phyloP scores from a whole-genome alignment of 495 filamentous ascomycete species.

The Massariosphaeria phaeospora region DNA sequence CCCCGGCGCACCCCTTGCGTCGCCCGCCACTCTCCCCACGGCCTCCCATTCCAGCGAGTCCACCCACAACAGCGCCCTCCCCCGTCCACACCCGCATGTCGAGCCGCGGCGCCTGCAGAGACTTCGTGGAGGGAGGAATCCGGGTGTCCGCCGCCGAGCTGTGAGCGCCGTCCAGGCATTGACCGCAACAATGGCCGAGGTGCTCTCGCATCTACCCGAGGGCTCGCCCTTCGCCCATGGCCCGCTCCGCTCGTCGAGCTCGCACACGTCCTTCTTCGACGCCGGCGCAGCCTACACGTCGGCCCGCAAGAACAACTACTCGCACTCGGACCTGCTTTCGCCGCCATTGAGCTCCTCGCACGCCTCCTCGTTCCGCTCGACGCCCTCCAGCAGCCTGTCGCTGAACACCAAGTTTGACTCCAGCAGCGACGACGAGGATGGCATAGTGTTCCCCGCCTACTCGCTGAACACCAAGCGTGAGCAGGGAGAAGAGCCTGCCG shows the following conservation, averaged over 20 bases:
- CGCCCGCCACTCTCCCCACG: neutral
- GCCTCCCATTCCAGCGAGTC: slow-evolving; percentile 5
- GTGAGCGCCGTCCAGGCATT: neutral
- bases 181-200: slow-evolving; percentile 24
- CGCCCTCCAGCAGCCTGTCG: slow-evolving; percentile 61
- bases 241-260: slow-evolving; percentile 23
- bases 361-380: slow-evolving; percentile 43
- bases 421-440: slow-evolving; percentile 47
- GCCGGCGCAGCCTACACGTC: slow-evolving; percentile 1
- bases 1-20: neutral
- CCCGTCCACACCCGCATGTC: slow-evolving; percentile 24
- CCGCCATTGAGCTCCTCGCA: slow-evolving; percentile 17
- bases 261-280: slow-evolving; percentile 32
- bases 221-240: slow-evolving; percentile 9
- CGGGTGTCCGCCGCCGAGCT: neutral
- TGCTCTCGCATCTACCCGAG: slow-evolving; percentile 23
- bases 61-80: slow-evolving; percentile 9
- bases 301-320: slow-evolving; percentile 17
- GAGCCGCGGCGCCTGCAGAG: slow-evolving; percentile 4
- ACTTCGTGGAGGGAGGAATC: slow-evolving; percentile 25
- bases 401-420: slow-evolving; percentile 50
- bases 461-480: slow-evolving; percentile 43
- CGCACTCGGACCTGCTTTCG: slow-evolving; percentile 18
- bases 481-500: slow-evolving; percentile 12
- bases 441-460: slow-evolving; percentile 55